Percentiles rank a stretch among this genome's conserved stretches.
Evolutionary conservation across 768 basidiomycete genomes (phyloP).

Genomic region (Hypsizygus marmoreus): DNA sequence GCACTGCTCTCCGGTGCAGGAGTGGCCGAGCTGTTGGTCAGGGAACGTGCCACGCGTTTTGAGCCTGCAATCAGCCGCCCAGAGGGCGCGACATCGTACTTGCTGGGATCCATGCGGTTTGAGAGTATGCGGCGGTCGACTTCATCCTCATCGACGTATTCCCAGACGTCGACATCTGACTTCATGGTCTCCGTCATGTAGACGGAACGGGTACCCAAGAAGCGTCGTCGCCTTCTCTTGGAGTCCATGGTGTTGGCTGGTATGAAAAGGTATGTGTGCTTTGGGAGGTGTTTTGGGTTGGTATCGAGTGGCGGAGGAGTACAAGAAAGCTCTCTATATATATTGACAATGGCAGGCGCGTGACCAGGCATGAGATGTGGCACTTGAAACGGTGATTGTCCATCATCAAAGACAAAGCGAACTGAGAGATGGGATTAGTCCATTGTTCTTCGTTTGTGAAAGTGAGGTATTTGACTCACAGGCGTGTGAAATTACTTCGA

Average conservation of each 20-base stretch:
- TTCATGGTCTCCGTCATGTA: neutral
- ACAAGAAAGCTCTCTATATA: neutral
- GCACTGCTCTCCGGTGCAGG: no score
- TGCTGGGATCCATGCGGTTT: constrained; percentile 2
- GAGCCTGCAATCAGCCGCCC: constrained; percentile 15
- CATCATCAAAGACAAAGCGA: no score
- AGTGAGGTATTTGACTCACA: neutral
- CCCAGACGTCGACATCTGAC: neutral
- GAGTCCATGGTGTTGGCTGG: neutral
- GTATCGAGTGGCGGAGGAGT: neutral
- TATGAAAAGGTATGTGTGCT: neutral
- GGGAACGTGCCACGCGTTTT: constrained; percentile 11
- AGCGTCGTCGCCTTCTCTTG: neutral
- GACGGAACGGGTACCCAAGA: neutral
- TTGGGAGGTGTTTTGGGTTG: no score
- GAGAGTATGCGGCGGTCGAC: no score
- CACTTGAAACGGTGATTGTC: no score
- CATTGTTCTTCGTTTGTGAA: constrained; percentile 18
- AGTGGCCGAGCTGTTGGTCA: no score
- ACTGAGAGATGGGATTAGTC: constrained; percentile 15
- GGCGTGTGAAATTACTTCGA: constrained; percentile 23
- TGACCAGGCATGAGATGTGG: no score
- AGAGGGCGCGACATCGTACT: constrained; percentile 3
- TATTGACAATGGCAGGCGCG: no score
- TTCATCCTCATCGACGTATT: neutral